These are phyloP conservation scores for Pichia inconspicua DNA, from an alignment of 1,139 yeast species.

Conservation along the genomic window DNA sequence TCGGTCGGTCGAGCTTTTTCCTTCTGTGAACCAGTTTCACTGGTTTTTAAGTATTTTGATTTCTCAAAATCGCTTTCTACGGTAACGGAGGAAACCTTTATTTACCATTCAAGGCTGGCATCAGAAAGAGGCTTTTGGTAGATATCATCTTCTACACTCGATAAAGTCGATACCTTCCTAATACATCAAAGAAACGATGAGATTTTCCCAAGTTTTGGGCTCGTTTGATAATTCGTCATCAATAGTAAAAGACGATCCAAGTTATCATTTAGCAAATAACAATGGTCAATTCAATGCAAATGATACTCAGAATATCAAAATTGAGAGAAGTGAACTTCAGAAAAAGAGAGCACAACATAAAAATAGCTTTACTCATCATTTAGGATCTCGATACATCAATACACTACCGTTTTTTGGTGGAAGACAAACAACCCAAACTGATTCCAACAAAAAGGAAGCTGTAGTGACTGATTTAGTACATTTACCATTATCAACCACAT, in stretches of 20 bases:
- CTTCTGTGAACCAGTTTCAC: too few species aligned
- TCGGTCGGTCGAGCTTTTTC: too few species aligned
- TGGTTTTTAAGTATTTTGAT: too few species aligned
- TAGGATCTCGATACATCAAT: constrained; percentile 5
- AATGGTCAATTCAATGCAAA: constrained; percentile 5
- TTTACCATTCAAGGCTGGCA: neutral
- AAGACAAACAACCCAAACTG: constrained; percentile 3
- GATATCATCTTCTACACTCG: too few species aligned
- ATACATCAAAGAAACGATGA: constrained; percentile 16
- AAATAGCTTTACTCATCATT: constrained; percentile 7
- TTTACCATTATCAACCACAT: constrained; percentile 25
- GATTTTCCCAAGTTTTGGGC: constrained; percentile 24
- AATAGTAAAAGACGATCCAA: neutral
- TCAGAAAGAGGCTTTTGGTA: neutral
- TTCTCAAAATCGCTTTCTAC: neutral
- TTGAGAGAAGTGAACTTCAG: constrained; percentile 21
- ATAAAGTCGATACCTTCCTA: too few species aligned
- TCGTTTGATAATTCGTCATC: constrained; percentile 3
- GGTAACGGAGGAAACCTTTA: neutral
- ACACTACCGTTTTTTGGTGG: constrained; percentile 9
- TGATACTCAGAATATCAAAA: constrained; percentile 11
- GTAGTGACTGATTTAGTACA: constrained; percentile 10
- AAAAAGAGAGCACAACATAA: constrained; percentile 21
- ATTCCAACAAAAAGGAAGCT: constrained; percentile 2
- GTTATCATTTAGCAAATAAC: neutral